A percentile compares a stretch with the other conserved stretches of the same genome.
Conservation (phyloP, 768 basidiomycete species). For the Boletus subcaerulescens region DNA sequence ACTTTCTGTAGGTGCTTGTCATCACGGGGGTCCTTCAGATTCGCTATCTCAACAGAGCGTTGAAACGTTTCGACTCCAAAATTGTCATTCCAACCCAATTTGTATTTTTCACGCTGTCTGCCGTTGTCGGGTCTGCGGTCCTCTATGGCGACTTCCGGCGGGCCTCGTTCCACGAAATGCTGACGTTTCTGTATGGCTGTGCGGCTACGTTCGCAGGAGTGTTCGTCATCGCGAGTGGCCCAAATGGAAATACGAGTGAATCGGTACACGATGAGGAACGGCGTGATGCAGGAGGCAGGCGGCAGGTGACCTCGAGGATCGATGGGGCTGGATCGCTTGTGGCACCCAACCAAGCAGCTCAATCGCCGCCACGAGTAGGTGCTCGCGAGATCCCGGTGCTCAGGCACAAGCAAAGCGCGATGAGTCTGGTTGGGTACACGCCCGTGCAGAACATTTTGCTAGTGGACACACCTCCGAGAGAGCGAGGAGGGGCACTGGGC, state of each 20-base stretch:
- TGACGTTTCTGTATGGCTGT: slow-evolving; percentile 86
- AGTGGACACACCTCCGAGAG: slow-evolving; percentile 62
- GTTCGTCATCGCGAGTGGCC: slow-evolving; percentile 77
- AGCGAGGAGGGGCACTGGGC: slow-evolving; percentile 25
- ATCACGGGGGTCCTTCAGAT: slow-evolving; percentile 82
- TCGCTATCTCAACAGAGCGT: slow-evolving; percentile 76
- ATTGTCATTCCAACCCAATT: slow-evolving; percentile 95
- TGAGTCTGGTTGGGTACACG: slow-evolving; percentile 68
- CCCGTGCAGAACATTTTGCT: slow-evolving; percentile 74
- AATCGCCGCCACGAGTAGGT: slow-evolving; percentile 45
- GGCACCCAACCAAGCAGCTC: slow-evolving; percentile 36
- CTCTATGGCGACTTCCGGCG: slow-evolving; percentile 91
- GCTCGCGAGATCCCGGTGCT: slow-evolving; percentile 44
- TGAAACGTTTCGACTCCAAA: slow-evolving; percentile 94
- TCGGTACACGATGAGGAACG: slow-evolving; percentile 29
- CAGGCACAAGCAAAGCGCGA: slow-evolving; percentile 50
- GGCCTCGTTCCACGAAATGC: slow-evolving; percentile 74
- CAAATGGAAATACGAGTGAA: slow-evolving; percentile 32
- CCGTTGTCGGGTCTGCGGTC: slow-evolving; percentile 89
- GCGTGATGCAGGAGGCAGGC: slow-evolving; percentile 30
- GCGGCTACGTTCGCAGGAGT: slow-evolving; percentile 89
- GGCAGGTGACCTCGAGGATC: slow-evolving; percentile 28
- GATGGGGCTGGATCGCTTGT: slow-evolving; percentile 22
- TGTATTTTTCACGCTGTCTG: slow-evolving; percentile 90
- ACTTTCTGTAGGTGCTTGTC: slow-evolving; percentile 51